A percentile compares a stretch with the other conserved stretches of the same genome.
phyloP scores from a whole-genome alignment of 2,329 filamentous ascomycete species.

The Cladosporium phlei region DNA sequence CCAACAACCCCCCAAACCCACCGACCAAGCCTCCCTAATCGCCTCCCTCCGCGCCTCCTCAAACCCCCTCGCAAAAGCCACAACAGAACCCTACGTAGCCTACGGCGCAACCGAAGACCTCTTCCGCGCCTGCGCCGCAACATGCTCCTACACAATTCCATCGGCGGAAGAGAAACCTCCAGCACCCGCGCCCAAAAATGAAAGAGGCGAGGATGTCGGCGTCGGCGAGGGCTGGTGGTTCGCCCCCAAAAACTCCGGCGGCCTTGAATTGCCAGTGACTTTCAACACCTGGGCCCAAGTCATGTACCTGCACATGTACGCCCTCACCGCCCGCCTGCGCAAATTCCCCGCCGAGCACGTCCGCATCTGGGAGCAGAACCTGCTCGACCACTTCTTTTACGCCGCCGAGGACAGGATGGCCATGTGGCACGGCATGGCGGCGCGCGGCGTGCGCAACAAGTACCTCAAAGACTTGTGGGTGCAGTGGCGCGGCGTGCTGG shows the following conservation, averaged over 20 bases:
- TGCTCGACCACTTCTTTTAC: slow-evolving; percentile 94
- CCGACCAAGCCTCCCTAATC: slow-evolving; percentile 18
- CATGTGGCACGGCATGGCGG: slow-evolving; percentile 64
- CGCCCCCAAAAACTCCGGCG: slow-evolving; percentile 38
- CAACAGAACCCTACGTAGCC: slow-evolving; percentile 67
- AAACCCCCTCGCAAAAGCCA: slow-evolving; percentile 30
- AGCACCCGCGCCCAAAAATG: slow-evolving; percentile 63
- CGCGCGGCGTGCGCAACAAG: slow-evolving; percentile 52
- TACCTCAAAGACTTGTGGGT: slow-evolving; percentile 82
- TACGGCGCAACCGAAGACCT: slow-evolving; percentile 74
- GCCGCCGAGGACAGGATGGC: slow-evolving; percentile 81
- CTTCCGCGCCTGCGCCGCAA: slow-evolving; percentile 67
- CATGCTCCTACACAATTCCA: slow-evolving; percentile 73
- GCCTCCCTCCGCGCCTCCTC: slow-evolving; percentile 20
- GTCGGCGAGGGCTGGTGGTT: slow-evolving; percentile 75
- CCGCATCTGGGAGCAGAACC: slow-evolving; percentile 77
- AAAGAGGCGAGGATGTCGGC: slow-evolving; percentile 78
- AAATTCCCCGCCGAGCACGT: slow-evolving; percentile 67
- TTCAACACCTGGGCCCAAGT: slow-evolving; percentile 97
- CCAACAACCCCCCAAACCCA: slow-evolving; percentile 13
- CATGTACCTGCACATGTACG: slow-evolving; percentile 93
- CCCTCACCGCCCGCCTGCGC: slow-evolving; percentile 77
- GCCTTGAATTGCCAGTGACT: slow-evolving; percentile 70
- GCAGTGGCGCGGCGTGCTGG: slow-evolving; percentile 82
- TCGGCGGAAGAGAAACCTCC: slow-evolving; percentile 58